Conservation (phyloP, 148 eudicot genomes). For the Hydrangea macrophylla region DNA sequence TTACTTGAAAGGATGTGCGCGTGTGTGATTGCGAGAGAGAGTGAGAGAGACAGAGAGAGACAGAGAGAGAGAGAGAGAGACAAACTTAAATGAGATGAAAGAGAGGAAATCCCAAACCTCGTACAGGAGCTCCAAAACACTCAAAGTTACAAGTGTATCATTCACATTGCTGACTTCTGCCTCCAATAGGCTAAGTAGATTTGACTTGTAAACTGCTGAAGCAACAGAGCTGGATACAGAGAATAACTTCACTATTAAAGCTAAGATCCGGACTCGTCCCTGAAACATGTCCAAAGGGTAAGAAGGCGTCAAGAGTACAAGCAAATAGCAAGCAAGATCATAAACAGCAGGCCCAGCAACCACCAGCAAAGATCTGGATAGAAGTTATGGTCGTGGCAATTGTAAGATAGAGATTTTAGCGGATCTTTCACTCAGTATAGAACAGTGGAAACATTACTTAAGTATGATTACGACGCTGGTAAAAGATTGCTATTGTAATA, state of each 20-base stretch:
- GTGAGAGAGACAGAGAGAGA: too few species aligned
- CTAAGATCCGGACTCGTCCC: conserved; percentile 86
- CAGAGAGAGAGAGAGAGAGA: too few species aligned
- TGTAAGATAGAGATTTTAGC: conserved; percentile 1
- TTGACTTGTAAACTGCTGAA: conserved; percentile 59
- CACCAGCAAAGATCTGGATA: background rate
- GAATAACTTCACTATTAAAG: conserved; percentile 88
- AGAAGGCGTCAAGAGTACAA: conserved; percentile 8
- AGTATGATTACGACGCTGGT: background rate
- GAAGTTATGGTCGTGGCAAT: background rate
- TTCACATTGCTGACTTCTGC: conserved; percentile 59
- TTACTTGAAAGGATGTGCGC: too few species aligned
- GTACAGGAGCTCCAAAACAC: conserved; percentile 74
- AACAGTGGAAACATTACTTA: background rate
- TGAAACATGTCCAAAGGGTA: conserved; percentile 27
- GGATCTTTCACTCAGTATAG: background rate
- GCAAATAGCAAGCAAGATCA: background rate
- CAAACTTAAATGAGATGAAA: background rate
- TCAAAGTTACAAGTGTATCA: conserved; percentile 72
- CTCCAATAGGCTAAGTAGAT: conserved; percentile 64
- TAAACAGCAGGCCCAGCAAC: background rate
- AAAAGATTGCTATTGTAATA: background rate
- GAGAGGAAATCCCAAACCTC: conserved; percentile 49
- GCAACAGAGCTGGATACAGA: conserved; percentile 75
- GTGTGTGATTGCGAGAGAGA: too few species aligned